Evolutionary conservation across 805 yeast species (phyloP).

Genomic region (Hanseniaspora taiwanica): DNA sequence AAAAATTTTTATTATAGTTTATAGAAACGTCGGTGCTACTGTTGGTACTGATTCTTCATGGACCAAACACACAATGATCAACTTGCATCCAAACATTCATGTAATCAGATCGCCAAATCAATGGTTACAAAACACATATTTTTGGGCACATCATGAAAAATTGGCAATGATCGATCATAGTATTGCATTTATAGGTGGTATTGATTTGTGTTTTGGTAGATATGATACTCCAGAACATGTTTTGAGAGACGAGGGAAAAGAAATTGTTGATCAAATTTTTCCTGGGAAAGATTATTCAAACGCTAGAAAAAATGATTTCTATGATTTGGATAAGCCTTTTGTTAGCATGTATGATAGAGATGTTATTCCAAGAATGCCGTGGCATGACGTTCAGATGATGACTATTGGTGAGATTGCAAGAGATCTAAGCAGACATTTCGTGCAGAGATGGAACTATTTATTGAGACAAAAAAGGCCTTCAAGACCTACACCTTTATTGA

Average conservation of each 20-base stretch:
- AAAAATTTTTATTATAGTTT: constrained; percentile 79
- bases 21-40: constrained; percentile 86
- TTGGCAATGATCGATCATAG: constrained; percentile 76
- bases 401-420: constrained; percentile 90
- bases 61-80: constrained; percentile 86
- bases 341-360: constrained; percentile 85
- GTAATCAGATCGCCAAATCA: constrained; percentile 94
- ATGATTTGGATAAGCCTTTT: constrained; percentile 67
- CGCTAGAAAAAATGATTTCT: constrained; percentile 84
- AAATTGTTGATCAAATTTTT: constrained; percentile 43
- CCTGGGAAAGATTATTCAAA: constrained; percentile 98
- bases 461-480: constrained; percentile 90
- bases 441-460: constrained; percentile 93
- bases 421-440: constrained; percentile 86
- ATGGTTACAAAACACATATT: constrained; percentile 78
- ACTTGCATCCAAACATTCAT: constrained; percentile 73
- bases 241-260: constrained; percentile 57
- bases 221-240: constrained; percentile 96
- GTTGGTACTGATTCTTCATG: constrained; percentile 89
- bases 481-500: constrained; percentile 76
- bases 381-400: constrained; percentile 98
- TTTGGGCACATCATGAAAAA: constrained; percentile 99
- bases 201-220: constrained; percentile 90
- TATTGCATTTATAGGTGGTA: constrained; percentile 86
- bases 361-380: constrained; percentile 86